Conservation (phyloP, 2,329 filamentous ascomycete species). For the Fusarium neocosmosporiellum region DNA sequence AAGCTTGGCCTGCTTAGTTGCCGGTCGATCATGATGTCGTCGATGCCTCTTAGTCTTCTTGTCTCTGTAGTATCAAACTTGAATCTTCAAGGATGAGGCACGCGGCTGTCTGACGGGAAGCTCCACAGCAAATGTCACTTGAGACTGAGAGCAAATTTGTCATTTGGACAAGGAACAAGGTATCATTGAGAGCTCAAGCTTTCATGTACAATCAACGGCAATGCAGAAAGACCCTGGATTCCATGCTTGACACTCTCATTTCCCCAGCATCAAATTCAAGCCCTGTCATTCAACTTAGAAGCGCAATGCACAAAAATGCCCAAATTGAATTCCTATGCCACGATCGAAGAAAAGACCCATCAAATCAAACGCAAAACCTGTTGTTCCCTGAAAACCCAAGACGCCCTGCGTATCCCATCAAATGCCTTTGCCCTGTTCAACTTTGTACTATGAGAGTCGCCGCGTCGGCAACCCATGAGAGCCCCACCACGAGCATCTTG, state of each 20-base stretch:
- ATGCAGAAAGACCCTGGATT: conserved; percentile 13
- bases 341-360: background rate
- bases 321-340: conserved; percentile 8
- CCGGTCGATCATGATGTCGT: background rate
- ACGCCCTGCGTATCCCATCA: conserved; percentile 32
- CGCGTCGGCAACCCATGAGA: conserved; percentile 46
- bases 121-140: background rate
- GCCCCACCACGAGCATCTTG: conserved; percentile 29
- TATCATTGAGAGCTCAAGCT: conserved; percentile 11
- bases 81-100: conserved; percentile 6
- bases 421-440: conserved; percentile 4
- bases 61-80: background rate
- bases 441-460: conserved; percentile 41
- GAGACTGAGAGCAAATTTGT: background rate
- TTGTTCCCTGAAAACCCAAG: conserved; percentile 19
- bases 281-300: background rate
- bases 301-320: background rate
- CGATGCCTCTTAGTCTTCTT: background rate
- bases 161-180: conserved; percentile 20
- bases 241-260: background rate
- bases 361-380: conserved; percentile 9
- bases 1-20: background rate
- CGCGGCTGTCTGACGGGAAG: conserved; percentile 12
- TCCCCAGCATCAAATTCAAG: background rate
- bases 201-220: conserved; percentile 19